Conservation (phyloP, 768 basidiomycete species). For the Amanita pallidorosea region DNA sequence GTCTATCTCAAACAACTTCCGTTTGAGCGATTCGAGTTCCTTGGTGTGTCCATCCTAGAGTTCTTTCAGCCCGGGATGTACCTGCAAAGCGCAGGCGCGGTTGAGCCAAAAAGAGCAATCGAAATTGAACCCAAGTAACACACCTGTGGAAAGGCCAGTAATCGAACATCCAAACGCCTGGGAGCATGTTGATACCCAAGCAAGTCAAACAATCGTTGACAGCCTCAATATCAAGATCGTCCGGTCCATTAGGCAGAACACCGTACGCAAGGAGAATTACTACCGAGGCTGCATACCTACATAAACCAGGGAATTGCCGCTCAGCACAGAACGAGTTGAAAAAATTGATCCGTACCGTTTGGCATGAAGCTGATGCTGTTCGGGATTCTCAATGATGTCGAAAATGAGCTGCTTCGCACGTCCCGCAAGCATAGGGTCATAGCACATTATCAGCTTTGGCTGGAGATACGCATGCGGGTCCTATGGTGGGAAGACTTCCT, state of each 20-base stretch:
- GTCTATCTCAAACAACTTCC: conserved; percentile 31
- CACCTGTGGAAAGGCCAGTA: conserved; percentile 30
- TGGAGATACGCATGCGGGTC: conserved; percentile 48
- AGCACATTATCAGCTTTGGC: conserved; percentile 36
- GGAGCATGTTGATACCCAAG: conserved; percentile 32
- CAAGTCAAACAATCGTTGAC: conserved; percentile 36
- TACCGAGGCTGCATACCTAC: conserved; percentile 37
- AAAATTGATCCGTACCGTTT: conserved; percentile 20
- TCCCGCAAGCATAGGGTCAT: conserved; percentile 37
- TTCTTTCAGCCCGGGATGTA: conserved; percentile 52
- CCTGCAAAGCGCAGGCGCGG: conserved; percentile 10
- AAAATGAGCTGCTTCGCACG: conserved; percentile 33
- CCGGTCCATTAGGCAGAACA: conserved; percentile 26
- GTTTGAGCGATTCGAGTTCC: conserved; percentile 44
- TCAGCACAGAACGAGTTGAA: not conserved
- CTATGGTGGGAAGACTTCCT: too few species aligned
- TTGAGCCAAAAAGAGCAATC: not conserved
- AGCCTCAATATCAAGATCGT: conserved; percentile 34
- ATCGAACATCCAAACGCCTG: conserved; percentile 38
- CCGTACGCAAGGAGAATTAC: conserved; percentile 44
- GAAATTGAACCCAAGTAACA: not conserved
- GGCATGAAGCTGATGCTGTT: conserved; percentile 42
- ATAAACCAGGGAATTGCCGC: conserved; percentile 8
- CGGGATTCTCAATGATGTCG: conserved; percentile 30
- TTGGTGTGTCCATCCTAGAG: conserved; percentile 45